Evolutionary conservation across 2,329 filamentous ascomycete species (phyloP), one percentile per base, ranked within the genome.

Genomic region (Pezicula carpinea): DNA sequence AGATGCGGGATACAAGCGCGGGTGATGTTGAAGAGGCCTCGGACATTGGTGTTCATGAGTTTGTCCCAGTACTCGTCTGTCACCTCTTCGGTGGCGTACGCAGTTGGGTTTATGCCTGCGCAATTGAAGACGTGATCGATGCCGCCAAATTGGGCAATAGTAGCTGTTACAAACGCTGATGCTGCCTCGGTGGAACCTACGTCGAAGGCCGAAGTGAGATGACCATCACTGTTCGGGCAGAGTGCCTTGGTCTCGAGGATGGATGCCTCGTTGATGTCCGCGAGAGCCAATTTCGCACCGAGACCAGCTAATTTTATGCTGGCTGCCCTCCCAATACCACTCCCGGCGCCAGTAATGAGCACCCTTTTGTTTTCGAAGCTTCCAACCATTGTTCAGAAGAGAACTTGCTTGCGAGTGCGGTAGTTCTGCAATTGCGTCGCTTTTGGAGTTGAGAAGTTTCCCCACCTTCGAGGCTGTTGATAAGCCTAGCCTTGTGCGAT

Each of bases 11-110:
- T 63, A 3, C 57, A 62, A 2, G 67, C 68, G 17, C 69, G 64
- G 1, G 69, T 73, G 3, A 73, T 61, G 48, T 71, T 68, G 51
- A 69, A 75, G 1, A 67, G 65, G 6, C 71, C 70, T 31, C 66
- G 67, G 10, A 76, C 53, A 48, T 76, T 76, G 0, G 66, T 67
- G 44, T 67, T 65, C 18, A 76, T 59, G 6, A 76, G 59, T 38
- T 65, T 69, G 51, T 72, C 66, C 61, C 67, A 75, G 53, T 74
- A 77, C 10, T 62, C 71, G 47, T 78, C 70, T 2, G 64, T 63
- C 1, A 67, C 68, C 4, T 66, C 59, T 26, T 63, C 64, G 22
- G 73, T 63, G 3, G 66, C 58, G 19, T 69, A 61, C 1, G 59
- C 57, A 1, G 69, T 73, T 2, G 73, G 72, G 51, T 76, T 76